A percentile compares a stretch with the other conserved stretches of the same genome.
Conservation (phyloP, 768 basidiomycete species). For the Leccinum subgranulosum region DNA sequence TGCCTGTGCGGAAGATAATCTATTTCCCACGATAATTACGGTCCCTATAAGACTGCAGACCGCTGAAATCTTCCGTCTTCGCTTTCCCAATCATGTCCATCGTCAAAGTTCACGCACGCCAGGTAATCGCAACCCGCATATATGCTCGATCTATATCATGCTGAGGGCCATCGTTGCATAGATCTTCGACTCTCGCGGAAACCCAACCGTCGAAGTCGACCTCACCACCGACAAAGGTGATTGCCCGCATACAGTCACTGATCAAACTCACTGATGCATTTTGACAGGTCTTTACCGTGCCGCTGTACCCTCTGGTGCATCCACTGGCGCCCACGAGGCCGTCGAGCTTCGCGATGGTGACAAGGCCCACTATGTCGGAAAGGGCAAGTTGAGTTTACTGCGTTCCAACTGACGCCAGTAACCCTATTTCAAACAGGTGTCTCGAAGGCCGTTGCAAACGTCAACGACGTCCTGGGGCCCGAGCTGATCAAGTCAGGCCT, state of each 20-base stretch:
- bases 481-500: constrained; percentile 82
- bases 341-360: constrained; percentile 98
- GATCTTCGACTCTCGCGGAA: constrained; percentile 99
- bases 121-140: constrained; percentile 47
- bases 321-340: constrained; percentile 97
- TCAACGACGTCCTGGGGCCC: constrained; percentile 89
- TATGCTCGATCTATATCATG: background rate
- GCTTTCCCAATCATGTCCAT: constrained; percentile 72
- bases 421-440: constrained; percentile 58
- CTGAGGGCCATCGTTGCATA: constrained; percentile 32
- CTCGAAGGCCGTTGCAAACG: constrained; percentile 87
- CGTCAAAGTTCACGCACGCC: constrained; percentile 88
- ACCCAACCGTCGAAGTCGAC: constrained; percentile 96
- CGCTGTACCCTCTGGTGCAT: constrained; percentile 96
- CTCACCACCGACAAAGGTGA: constrained; percentile 83
- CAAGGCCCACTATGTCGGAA: constrained; percentile 90
- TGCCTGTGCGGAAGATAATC: constrained; percentile 31
- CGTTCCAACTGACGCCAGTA: background rate
- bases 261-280: constrained; percentile 14
- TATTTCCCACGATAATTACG: constrained; percentile 31
- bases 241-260: constrained; percentile 10
- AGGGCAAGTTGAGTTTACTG: constrained; percentile 54
- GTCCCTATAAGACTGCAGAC: constrained; percentile 22
- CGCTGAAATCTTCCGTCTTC: constrained; percentile 11
- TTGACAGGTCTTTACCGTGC: constrained; percentile 84